A percentile compares a stretch with the other conserved stretches of the same genome.
phyloP scores from a whole-genome alignment of 2,329 filamentous ascomycete genomes.

The Rhynchosporium graminicola region DNA sequence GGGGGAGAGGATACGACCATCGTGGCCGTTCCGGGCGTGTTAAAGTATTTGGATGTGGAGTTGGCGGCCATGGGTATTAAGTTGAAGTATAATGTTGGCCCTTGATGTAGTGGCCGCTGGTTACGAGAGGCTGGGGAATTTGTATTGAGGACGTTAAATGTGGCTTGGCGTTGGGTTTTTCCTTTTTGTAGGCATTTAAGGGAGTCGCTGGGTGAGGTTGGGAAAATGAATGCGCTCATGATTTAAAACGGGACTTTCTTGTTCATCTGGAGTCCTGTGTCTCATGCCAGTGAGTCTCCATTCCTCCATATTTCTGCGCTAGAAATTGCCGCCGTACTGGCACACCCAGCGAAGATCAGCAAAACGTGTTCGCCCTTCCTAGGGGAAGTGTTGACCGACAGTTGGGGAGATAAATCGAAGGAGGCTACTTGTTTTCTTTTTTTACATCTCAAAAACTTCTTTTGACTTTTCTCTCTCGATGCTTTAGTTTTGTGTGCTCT shows the following conservation, averaged over 20 bases:
- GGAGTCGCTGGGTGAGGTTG: constrained; percentile 16
- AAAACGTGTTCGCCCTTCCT: too few species aligned
- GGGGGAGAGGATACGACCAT: constrained; percentile 90
- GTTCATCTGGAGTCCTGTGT: not conserved
- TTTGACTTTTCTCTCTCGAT: too few species aligned
- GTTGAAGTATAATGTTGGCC: constrained; percentile 81
- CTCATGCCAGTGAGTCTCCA: not conserved
- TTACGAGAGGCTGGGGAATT: too few species aligned
- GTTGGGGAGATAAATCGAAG: too few species aligned
- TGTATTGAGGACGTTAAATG: too few species aligned
- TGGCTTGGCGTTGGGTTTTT: constrained; percentile 20
- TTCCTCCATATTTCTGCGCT: too few species aligned
- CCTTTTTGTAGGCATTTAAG: constrained; percentile 26
- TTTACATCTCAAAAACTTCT: too few species aligned
- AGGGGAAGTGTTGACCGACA: too few species aligned
- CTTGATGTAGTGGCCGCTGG: constrained; percentile 23
- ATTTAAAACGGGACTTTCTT: not conserved
- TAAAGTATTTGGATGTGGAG: constrained; percentile 93
- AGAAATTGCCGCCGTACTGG: too few species aligned
- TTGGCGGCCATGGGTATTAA: constrained; percentile 94
- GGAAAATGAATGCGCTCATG: constrained; percentile 13
- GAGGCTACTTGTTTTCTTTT: too few species aligned
- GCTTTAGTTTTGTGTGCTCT: too few species aligned
- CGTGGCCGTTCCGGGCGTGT: constrained; percentile 87
- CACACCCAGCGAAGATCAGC: too few species aligned